phyloP scores from a whole-genome alignment of 805 yeast species.

The Helenozyma baotianmanensis region DNA sequence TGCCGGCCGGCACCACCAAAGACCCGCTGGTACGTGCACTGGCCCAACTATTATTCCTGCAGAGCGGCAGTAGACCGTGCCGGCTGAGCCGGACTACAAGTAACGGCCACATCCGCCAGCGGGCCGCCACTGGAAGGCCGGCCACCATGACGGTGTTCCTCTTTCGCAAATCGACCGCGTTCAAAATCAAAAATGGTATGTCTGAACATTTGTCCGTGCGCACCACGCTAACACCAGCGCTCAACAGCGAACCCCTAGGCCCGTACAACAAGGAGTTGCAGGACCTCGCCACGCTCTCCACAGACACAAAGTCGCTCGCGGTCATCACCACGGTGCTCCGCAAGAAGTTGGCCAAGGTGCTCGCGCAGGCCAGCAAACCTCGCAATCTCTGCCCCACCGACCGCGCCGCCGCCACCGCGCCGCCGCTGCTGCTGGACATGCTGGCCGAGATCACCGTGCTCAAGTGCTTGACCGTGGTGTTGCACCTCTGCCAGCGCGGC shows the following conservation, averaged over 20 bases:
- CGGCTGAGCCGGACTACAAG: too few species aligned
- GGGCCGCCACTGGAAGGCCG: too few species aligned
- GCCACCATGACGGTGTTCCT: conserved; percentile 4
- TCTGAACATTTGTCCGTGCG: background rate
- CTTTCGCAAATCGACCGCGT: conserved; percentile 5
- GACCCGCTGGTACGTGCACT: too few species aligned
- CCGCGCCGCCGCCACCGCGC: background rate
- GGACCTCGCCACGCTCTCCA: conserved; percentile 46
- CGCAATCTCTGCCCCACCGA: conserved; percentile 2
- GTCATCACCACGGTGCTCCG: conserved; percentile 37
- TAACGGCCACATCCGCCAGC: too few species aligned
- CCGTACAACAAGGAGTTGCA: conserved; percentile 54
- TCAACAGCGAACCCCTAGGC: conserved; percentile 50
- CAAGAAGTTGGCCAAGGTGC: conserved; percentile 31
- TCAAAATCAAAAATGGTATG: conserved; percentile 13
- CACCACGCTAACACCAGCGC: conserved; percentile 28
- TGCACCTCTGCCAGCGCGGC: conserved; percentile 51
- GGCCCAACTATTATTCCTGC: too few species aligned
- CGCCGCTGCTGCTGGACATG: background rate
- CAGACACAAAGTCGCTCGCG: conserved; percentile 31
- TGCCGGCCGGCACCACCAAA: too few species aligned
- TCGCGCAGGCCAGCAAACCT: conserved; percentile 2
- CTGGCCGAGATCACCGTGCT: conserved; percentile 19
- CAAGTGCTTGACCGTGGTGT: conserved; percentile 50
- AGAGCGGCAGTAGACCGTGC: too few species aligned